phyloP scores from a whole-genome alignment of 2,329 filamentous ascomycete species.

The Epichloe festucae region DNA sequence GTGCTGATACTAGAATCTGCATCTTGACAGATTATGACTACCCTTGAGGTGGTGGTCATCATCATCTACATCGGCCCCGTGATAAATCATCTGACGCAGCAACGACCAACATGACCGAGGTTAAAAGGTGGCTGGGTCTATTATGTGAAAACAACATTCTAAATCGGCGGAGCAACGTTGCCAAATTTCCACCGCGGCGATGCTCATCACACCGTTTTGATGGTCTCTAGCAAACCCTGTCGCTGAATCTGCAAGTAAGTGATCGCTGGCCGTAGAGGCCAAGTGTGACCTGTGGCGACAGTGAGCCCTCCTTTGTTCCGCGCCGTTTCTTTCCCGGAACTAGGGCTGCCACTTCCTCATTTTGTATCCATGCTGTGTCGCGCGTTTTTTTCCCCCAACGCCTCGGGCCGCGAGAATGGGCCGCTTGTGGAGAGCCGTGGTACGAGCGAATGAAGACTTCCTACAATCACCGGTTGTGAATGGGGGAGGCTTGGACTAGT shows the following conservation, averaged over 20 bases:
- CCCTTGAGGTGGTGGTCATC: too few relatives aligned
- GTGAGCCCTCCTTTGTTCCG: not conserved
- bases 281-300: not conserved
- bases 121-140: not conserved
- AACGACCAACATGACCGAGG: not conserved
- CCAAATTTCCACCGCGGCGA: not conserved
- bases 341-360: not conserved
- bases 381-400: too few relatives aligned
- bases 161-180: not conserved
- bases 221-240: not conserved
- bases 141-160: not conserved
- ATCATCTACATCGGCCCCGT: too few relatives aligned
- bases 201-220: not conserved
- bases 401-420: too few relatives aligned
- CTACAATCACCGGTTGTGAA: too few relatives aligned
- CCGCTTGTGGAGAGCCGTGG: too few relatives aligned
- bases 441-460: too few relatives aligned
- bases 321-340: not conserved
- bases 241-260: conserved; percentile 2
- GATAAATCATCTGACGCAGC: not conserved
- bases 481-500: too few relatives aligned
- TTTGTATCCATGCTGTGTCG: too few relatives aligned
- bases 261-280: not conserved
- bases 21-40: too few relatives aligned
- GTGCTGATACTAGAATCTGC: too few relatives aligned